Base-by-base conservation (phyloP, 441 rosid species). In the Erodium moschatum region DNA sequence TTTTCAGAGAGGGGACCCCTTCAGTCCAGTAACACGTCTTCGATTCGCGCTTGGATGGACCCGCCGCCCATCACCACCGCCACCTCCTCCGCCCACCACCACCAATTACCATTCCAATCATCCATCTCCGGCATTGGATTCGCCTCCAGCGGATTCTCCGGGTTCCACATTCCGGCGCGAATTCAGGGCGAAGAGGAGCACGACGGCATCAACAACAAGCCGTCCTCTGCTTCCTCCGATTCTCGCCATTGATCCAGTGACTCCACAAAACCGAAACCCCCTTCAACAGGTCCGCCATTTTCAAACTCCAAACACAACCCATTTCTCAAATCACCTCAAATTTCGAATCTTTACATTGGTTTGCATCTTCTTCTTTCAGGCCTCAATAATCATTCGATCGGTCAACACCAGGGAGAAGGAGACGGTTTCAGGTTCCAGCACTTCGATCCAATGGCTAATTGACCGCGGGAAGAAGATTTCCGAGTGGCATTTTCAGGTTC, bases 1-100 rank as follows among this genome's bases (percentile, higher is more conserved):
- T 80, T 67, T 83, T 70, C 92, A 79, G 94, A 89, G 89, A 86
- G 98, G 98, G 97, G 98, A 87, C 87, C 96, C 97, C 96, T 92
- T 92, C 97, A 92, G 98, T 92, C 98, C 98, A 92, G 91, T 87
- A 80, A 86, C 87, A 77, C 77, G 77, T 87, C 97, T 75, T 76
- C 85, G 71, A 70, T 83, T 83, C 97, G 92, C 85, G 97, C 97
- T 84, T 89, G 94, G 94, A 85, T 81, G 71, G 86, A 87, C 69
- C 89, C 84, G 50, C 76, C 80, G 62, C 67, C 38, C 80, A 83
- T 64, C 85, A 80, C 63, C 85, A 80, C 63, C 85, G 77, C 3
- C 75, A 73, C 19, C 0, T 24, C 27, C 27, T 24, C 27, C 27
- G 27, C 1, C 27, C 27, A 24, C 81, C 74, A 74, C 50, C 78